Evolutionary conservation across 163 green algal species (phyloP).

Genomic region (Scenedesmus sp.): DNA sequence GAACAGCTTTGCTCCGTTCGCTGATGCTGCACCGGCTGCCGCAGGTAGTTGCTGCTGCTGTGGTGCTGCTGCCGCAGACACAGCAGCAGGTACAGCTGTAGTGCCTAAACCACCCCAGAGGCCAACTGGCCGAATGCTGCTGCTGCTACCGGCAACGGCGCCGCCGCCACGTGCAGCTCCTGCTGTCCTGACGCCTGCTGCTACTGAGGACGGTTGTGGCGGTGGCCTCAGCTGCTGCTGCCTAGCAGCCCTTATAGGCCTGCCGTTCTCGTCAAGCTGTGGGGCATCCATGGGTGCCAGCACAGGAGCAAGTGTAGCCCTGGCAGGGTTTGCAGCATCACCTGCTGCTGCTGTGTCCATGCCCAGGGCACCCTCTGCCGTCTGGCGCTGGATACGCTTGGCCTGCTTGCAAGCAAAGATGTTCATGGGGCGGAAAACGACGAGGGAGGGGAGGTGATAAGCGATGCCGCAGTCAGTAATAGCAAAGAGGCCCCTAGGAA

Average conservation of each 20-base stretch:
- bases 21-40: not conserved
- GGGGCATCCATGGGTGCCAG: not conserved
- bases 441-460: no score
- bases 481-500: no score
- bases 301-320: constrained; percentile 29
- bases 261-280: constrained; percentile 49
- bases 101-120: not conserved
- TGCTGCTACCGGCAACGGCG: not conserved
- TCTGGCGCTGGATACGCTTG: constrained; percentile 80
- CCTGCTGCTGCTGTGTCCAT: constrained; percentile 13
- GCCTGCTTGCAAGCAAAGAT: constrained; percentile 67
- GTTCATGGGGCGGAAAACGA: no score
- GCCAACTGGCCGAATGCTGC: constrained; percentile 17
- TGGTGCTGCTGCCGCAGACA: not conserved
- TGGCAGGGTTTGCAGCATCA: not conserved
- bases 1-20: constrained; percentile 45
- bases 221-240: not conserved
- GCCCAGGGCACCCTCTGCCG: constrained; percentile 63
- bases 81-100: not conserved
- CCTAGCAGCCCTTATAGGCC: not conserved
- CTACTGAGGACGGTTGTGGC: constrained; percentile 6
- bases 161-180: not conserved
- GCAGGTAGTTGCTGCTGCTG: not conserved
- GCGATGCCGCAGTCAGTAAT: no score
- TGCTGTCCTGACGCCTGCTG: constrained; percentile 32